phyloP scores from a whole-genome alignment of 2,329 filamentous ascomycete genomes.

The Cordyceps pruinosa region DNA sequence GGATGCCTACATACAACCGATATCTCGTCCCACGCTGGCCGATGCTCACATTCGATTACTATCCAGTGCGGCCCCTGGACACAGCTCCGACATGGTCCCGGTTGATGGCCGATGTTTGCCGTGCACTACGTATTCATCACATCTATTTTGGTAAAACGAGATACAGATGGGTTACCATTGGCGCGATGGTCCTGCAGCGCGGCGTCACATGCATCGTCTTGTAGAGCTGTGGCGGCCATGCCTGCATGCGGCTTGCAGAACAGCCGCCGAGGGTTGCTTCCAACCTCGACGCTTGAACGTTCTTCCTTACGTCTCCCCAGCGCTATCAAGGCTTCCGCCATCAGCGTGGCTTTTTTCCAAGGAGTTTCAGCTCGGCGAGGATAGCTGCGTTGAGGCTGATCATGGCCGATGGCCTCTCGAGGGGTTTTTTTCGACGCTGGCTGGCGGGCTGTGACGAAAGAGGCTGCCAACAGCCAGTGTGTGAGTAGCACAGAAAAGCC shows the following conservation, averaged over 20 bases:
- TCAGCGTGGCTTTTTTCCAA: not conserved
- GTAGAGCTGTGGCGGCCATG: not conserved
- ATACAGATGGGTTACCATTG: not conserved
- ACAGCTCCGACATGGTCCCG: not conserved
- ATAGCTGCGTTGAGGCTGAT: not conserved
- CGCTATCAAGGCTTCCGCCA: not conserved
- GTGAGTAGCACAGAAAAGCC: not conserved
- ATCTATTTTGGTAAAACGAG: not conserved
- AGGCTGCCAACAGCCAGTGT: not conserved
- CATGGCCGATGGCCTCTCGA: not conserved
- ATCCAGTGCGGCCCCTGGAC: not conserved
- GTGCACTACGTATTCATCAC: not conserved
- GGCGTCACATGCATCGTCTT: not conserved
- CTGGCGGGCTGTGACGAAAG: not conserved
- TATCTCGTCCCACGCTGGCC: not conserved
- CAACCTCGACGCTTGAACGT: not conserved
- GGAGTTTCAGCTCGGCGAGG: not conserved
- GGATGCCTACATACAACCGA: too few species aligned
- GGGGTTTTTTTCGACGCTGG: not conserved
- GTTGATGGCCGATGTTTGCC: not conserved
- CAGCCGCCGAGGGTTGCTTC: not conserved
- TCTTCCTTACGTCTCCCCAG: not conserved
- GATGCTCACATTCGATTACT: not conserved
- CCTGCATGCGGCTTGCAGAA: not conserved
- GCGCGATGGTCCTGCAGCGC: not conserved